Base-by-base conservation (phyloP, 129 eudicot genomes). In the Escallonia herrerae region DNA sequence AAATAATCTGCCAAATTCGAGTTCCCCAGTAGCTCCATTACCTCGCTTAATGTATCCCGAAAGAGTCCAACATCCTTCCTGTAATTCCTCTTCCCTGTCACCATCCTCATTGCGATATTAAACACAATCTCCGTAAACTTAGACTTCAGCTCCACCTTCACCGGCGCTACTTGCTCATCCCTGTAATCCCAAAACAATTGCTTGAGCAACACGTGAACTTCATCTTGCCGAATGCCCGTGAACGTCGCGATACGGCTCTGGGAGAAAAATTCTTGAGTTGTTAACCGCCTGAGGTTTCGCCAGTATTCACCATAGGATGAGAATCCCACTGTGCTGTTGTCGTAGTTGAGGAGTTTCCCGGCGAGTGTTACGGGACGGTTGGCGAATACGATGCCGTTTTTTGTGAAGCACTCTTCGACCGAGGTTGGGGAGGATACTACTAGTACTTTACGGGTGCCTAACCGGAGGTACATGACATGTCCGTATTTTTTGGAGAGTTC, bases 321-420 rank as follows among this genome's bases (percentile, higher is more conserved):
- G 50, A 39, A 64, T 38, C 65, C 65, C 13, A 72, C 4, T 65
- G 59, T 64, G 11, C 1, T 22, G 1, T 22, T 22, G 33, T 1
- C 33, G 33, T 22, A 22, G 33, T 22, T 22, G 33, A 22, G 33
- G 33, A 22, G 33, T 22, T 22, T 22, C 33, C 33, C 33, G 33
- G 1, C 33, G 33, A 22, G 33, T 22, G 33, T 22, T 22, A 22
- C 33, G 1, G 77, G 81, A 14, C 81, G 33, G 4, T 79, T 83
- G 50, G 88, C 88, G 52, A 83, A 70, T 3, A 66, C 6, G n/a
- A 76, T 59, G 64, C 79, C 85, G 40, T 82, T 82, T 66, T 40
- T 75, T 7, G 76, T 75, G 74, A 82, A 82, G 54, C 87, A 82
- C 60, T 82, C 85, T 71, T 83, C 82, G 0, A 41, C 80, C 1